phyloP scores from a whole-genome alignment of 345 rosid genomes.

The Dovyalis caffra region DNA sequence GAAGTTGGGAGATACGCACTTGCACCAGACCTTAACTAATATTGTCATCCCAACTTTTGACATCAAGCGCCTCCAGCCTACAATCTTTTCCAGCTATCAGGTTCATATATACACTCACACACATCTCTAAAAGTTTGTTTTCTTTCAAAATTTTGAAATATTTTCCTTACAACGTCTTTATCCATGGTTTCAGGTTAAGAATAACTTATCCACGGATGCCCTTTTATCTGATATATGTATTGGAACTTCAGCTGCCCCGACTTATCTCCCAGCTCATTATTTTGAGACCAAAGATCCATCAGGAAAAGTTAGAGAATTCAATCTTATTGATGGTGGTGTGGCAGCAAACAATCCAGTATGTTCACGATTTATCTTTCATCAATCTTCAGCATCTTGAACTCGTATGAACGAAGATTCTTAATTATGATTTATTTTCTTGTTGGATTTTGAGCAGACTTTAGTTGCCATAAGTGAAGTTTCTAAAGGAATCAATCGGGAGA shows the following conservation, averaged over 20 bases:
- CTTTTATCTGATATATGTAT: too few species aligned
- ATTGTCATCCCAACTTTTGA: conserved; percentile 77
- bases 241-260: conserved; percentile 70
- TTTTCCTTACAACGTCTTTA: too few species aligned
- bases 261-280: conserved; percentile 52
- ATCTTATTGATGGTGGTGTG: conserved; percentile 78
- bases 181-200: conserved; percentile 30
- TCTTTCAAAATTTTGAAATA: background rate
- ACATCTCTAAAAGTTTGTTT: too few species aligned
- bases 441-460: conserved; percentile 27
- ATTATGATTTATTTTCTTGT: background rate
- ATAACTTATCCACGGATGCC: conserved; percentile 40
- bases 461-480: conserved; percentile 57
- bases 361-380: too few species aligned
- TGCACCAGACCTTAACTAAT: conserved; percentile 61
- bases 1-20: too few species aligned
- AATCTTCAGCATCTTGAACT: background rate
- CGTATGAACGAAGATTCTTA: background rate
- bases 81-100: conserved; percentile 58
- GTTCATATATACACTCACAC: conserved; percentile 16
- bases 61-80: conserved; percentile 63
- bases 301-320: conserved; percentile 43
- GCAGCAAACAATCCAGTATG: conserved; percentile 70
- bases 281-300: conserved; percentile 36
- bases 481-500: conserved; percentile 38